Conservation (phyloP, 768 basidiomycete species). For the Podaxis sp. region DNA sequence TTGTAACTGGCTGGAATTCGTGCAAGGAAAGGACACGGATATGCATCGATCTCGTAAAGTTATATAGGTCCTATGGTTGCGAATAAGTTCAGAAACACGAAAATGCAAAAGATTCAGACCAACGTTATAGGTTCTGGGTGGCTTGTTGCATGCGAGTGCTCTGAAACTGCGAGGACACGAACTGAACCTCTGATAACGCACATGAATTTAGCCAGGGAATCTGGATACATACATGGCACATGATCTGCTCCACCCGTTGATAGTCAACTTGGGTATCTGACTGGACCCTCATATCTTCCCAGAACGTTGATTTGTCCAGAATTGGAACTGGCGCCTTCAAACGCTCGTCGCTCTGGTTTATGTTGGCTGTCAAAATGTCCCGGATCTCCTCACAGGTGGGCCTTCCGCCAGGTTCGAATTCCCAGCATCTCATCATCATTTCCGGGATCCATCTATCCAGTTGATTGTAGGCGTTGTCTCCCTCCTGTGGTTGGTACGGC, state of each 20-base stretch:
- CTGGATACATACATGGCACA: not conserved
- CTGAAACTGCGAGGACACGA: no score
- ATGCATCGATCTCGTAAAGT: no score
- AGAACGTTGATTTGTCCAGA: not conserved
- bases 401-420: not conserved
- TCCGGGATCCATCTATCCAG: not conserved
- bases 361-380: not conserved
- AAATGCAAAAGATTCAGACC: no score
- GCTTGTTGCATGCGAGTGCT: no score
- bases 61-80: no score
- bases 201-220: not conserved
- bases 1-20: no score
- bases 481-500: not conserved
- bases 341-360: not conserved
- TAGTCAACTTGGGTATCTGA: not conserved
- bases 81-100: no score
- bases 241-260: not conserved
- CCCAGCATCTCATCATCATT: not conserved
- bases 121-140: no score
- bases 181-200: no score
- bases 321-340: not conserved
- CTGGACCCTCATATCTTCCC: not conserved
- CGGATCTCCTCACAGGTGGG: not conserved
- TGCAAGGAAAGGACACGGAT: no score
- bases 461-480: not conserved